phyloP scores from a whole-genome alignment of 768 basidiomycete genomes.

The Pleurotus citrinopileatus region DNA sequence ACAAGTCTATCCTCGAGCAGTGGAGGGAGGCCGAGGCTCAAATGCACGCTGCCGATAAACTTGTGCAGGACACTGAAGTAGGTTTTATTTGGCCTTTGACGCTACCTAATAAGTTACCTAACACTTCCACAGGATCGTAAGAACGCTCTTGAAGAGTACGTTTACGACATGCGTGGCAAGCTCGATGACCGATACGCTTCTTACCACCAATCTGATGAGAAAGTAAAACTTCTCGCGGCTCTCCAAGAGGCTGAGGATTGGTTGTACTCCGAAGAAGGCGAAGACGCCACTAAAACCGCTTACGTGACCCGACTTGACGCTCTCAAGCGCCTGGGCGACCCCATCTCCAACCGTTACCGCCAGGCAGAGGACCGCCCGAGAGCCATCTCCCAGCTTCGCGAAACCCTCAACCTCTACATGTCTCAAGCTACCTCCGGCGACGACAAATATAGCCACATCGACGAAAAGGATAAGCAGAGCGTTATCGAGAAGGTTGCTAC shows the following conservation, averaged over 20 bases:
- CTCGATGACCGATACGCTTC: slow-evolving; percentile 83
- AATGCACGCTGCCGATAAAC: slow-evolving; percentile 91
- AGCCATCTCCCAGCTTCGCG: slow-evolving; percentile 74
- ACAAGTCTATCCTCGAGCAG: slow-evolving; percentile 58
- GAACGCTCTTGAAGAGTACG: slow-evolving; percentile 98
- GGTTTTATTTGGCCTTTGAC: slow-evolving; percentile 19
- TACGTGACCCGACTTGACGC: slow-evolving; percentile 82
- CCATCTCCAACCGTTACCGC: slow-evolving; percentile 77
- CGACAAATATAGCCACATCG: slow-evolving; percentile 88
- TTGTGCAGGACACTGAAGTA: slow-evolving; percentile 97
- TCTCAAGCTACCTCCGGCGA: slow-evolving; percentile 78
- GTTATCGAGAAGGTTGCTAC: slow-evolving; percentile 90
- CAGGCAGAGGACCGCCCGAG: slow-evolving; percentile 81
- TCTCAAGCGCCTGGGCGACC: slow-evolving; percentile 85
- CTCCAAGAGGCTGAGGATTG: slow-evolving; percentile 88
- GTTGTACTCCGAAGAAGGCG: slow-evolving; percentile 96
- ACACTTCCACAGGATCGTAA: slow-evolving; percentile 73
- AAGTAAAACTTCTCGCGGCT: slow-evolving; percentile 66
- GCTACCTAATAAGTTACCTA: background rate
- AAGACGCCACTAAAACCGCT: slow-evolving; percentile 94
- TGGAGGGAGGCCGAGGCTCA: slow-evolving; percentile 80
- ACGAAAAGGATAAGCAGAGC: slow-evolving; percentile 80
- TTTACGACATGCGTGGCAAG: slow-evolving; percentile 93
- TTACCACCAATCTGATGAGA: slow-evolving; percentile 76
- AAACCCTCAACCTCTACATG: slow-evolving; percentile 86